These are phyloP conservation scores for Colletotrichum tofieldiae DNA, from an alignment of 2,329 filamentous ascomycete species.

Conservation along the genomic window DNA sequence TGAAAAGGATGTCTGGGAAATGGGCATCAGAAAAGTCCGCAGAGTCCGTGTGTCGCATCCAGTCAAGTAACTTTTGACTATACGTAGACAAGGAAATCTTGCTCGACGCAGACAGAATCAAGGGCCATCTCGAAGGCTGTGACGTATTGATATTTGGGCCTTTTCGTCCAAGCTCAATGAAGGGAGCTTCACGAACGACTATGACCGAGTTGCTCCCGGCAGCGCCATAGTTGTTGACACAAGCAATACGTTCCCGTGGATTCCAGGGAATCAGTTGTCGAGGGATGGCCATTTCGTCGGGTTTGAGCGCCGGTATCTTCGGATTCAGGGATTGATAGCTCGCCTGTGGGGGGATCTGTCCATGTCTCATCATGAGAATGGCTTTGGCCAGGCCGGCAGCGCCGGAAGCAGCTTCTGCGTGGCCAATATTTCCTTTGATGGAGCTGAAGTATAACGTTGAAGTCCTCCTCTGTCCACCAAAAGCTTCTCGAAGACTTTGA, in stretches of 20 bases:
- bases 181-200: conserved; percentile 49
- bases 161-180: too few relatives aligned
- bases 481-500: conserved; percentile 58
- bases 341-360: conserved; percentile 46
- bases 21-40: neutral
- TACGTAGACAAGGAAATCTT: neutral
- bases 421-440: conserved; percentile 61
- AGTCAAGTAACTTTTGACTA: neutral
- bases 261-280: neutral
- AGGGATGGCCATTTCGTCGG: conserved; percentile 2
- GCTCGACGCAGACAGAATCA: neutral
- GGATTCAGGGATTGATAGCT: conserved; percentile 50
- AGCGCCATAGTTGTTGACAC: conserved; percentile 57
- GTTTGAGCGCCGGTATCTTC: neutral
- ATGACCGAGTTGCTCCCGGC: conserved; percentile 47
- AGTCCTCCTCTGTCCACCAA: neutral
- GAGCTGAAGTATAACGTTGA: conserved; percentile 53
- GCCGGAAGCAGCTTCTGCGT: conserved; percentile 45
- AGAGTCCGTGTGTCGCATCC: neutral
- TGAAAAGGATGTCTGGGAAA: conserved; percentile 5
- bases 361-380: conserved; percentile 47
- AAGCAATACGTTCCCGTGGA: conserved; percentile 42
- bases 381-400: conserved; percentile 48
- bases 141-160: too few relatives aligned
- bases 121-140: neutral